Base-by-base conservation (phyloP, 2,329 filamentous ascomycete genomes). In the Fusarium cyanostomum region DNA sequence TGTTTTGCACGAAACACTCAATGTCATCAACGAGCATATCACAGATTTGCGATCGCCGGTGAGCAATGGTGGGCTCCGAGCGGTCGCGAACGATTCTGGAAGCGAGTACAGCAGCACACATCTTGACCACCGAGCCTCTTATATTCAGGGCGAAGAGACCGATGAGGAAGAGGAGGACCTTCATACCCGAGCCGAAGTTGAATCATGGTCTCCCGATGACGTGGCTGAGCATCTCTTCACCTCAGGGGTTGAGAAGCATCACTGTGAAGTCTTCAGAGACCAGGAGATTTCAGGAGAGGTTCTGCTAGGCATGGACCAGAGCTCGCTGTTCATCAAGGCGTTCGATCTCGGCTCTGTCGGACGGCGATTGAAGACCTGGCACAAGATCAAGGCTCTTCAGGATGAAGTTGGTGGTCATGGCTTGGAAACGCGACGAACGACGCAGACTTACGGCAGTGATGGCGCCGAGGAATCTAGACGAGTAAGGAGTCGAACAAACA, bases 271-370 rank as follows among this genome's bases (percentile, higher is more conserved):
- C 4, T 99, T 99, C 72, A 84, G 90, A 68, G 94, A 98, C 71
- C 94, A 99, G 76, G 95, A 99, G 75, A 98, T 99, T 56, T 89
- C 91, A 3, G 95, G 95, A 44, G 94, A 98, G 71, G 94, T 98
- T 5, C 80, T 99, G 34, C 79, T 99, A 49, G 92, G 92, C 50
- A 96, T 98, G 92, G 93, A 97, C 70, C 94, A 97, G 78, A 92
- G 92, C 55, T 96, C 95, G 34, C 83, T 98, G 13, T 96, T 97
- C 74, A 89, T 98, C 80, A 97, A 97, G 73, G 94, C 95, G 42
- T 96, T 97, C 70, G 92, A 97, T 68, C 83, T 98, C 66, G 94
- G 94, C 15, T 92, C 94, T 4, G 94, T 98, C 68, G 94, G 94
- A 8, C 86, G 92, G 55, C 86, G 94, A 60, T 79, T 98, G 61